Base-by-base conservation (phyloP, 176 grass and related monocot genomes). In the Panicum miliaceum region DNA sequence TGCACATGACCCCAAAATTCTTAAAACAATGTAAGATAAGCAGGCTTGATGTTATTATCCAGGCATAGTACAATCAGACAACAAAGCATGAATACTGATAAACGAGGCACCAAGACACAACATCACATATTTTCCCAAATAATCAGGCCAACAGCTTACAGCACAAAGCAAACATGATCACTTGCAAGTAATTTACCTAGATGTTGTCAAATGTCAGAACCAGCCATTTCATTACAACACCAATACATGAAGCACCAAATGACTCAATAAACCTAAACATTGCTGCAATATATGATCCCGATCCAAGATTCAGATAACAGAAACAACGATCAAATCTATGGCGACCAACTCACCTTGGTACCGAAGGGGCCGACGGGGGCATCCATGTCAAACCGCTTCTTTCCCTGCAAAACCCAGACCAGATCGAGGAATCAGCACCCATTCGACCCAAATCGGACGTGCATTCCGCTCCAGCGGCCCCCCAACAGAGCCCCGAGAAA, bases 341-440 rank as follows among this genome's bases (percentile, higher is more conserved):
- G 27, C 5, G 19, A 51, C 27, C 51, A 59, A 78, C 90, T 87
- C 46, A 97, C 94, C 92, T 97, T 97, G 46, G 94, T 97, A 77
- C 94, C 94, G 8, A 94, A 97, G 41, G 94, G 94, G 4, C 94
- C 94, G 6, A 89, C 86, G 7, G 88, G 68, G 76, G 94, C 35
- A 76, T 91, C 94, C 86, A 94, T 94, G 78, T 97, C 94, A 73
- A 97, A 97, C 76, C 94, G 90, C 88, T 97, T 90, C 86, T 83
- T 89, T 67, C 92, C 94, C 94, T 97, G 79, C 73, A 53, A 91
- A 83, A 82, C 59, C 29, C 63, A 51, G 59, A 66, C 45, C 84
- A 85, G 79, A 90, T 88, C 77, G 80, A 82, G 76, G 78, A 76
- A 68, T 86, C 63, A 94, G 20, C 38, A 80, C 41, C 40, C 80